Evolutionary conservation across 2,329 filamentous ascomycete species (phyloP).

Genomic region (Xylaria arbuscula): DNA sequence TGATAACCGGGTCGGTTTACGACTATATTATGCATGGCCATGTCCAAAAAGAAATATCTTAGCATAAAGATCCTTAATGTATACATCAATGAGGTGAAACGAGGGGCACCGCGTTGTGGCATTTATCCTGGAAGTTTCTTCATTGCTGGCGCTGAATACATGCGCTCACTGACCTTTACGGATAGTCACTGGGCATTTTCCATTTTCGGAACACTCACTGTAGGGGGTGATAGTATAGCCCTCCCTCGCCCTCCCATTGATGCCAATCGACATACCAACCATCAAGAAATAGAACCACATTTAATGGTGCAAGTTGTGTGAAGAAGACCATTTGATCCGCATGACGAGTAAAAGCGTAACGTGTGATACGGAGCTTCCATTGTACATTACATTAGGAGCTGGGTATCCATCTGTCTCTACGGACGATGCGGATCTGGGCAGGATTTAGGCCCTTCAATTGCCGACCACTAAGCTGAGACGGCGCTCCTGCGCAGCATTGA

Average conservation of each 20-base stretch:
- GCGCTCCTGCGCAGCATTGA: neutral
- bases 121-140: neutral
- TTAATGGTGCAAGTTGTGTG: neutral
- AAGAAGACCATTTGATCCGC: neutral
- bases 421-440: slow-evolving; percentile 4
- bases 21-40: too few species aligned
- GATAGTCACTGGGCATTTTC: neutral
- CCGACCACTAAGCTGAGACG: slow-evolving; percentile 18
- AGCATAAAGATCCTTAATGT: too few species aligned
- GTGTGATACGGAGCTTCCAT: slow-evolving; percentile 1
- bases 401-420: neutral
- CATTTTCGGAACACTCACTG: neutral
- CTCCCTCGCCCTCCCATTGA: neutral
- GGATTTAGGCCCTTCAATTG: neutral
- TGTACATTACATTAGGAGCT: neutral
- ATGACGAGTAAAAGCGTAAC: slow-evolving; percentile 6
- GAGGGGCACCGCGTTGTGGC: neutral
- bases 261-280: neutral
- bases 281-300: neutral
- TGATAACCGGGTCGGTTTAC: neutral
- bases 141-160: neutral
- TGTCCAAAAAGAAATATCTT: too few species aligned
- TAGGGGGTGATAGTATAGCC: neutral
- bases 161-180: neutral
- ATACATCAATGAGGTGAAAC: neutral